Evolutionary conservation across 208 protist species (phyloP).

Genomic region (Strigomonas culicis): DNA sequence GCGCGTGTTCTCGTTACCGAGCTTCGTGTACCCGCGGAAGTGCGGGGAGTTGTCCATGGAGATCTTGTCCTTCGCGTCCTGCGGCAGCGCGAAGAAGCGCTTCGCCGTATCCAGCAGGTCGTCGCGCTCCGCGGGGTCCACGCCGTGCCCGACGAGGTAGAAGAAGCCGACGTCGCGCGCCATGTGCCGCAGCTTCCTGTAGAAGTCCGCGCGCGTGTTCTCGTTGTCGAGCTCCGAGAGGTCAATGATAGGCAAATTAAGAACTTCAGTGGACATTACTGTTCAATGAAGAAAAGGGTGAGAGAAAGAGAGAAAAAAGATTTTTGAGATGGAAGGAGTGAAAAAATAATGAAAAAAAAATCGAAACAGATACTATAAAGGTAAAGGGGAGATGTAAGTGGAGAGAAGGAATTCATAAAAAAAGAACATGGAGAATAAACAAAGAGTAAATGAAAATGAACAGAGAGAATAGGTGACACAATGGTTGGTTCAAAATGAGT

Average conservation of each 20-base stretch:
- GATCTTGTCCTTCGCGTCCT: constrained; percentile 16
- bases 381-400: constrained; percentile 7
- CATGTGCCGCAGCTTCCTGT: constrained; percentile 15
- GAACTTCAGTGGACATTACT: neutral
- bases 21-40: constrained; percentile 18
- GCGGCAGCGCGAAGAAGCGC: constrained; percentile 15
- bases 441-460: constrained; percentile 4
- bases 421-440: constrained; percentile 3
- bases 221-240: constrained; percentile 8
- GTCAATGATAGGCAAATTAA: constrained; percentile 10
- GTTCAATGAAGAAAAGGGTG: too few relatives aligned
- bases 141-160: constrained; percentile 18
- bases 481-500: too few relatives aligned
- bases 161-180: constrained; percentile 17
- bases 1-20: constrained; percentile 8
- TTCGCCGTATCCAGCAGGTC: constrained; percentile 10
- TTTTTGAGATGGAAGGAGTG: too few relatives aligned
- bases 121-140: constrained; percentile 8
- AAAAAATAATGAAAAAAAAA: too few relatives aligned
- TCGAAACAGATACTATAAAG: neutral
- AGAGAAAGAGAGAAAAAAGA: too few relatives aligned
- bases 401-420: neutral
- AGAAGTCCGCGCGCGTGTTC: constrained; percentile 7
- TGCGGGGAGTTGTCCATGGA: constrained; percentile 16
- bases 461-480: neutral